Evolutionary conservation across 257 asterid genomes (phyloP), one percentile per base, ranked within the genome.

Genomic region (Rhazya stricta): DNA sequence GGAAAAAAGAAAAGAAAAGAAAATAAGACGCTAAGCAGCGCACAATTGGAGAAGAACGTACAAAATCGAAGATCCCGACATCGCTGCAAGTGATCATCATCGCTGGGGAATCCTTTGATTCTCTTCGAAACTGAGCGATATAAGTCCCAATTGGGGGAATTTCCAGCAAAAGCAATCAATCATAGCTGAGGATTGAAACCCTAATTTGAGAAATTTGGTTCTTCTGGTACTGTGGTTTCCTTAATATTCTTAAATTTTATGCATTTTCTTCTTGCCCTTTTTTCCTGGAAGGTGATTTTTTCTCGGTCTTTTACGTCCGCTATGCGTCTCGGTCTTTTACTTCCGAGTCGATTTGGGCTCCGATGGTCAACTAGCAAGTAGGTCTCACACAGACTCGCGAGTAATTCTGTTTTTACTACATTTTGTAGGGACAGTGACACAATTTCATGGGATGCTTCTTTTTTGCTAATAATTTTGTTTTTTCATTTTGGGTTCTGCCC

Each of bases 1-100:
- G 69, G 54, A 29, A 36, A 63, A 63, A 63, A 63, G 69, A 34
- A 63, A 19, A 63, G 69, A 63, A 63, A 63, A 63, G 10, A 36
- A 63, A 61, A 61, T 10, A 34, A 27, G 65, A 25, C 65, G 36
- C 65, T 23, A 63, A 63, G 69, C 69, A 34, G 45, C 69, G 54
- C 45, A 12, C 69, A 63, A 34, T 63, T 46, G 69, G 45, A 36
- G 39, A 34, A 18, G 69, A 32, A 63, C 54, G 69, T 34, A 63
- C 69, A 63, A 34, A 63, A 63, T 63, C 69, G 45, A 63, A 63
- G 69, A 63, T 63, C 69, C 45, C 18, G 27, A 34, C 45, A 21
- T 34, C 69, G 45, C 36, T 34, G 69, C 69, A 18, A 63, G 69
- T 63, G 69, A 34, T 63, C 69, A 34, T 11, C 69, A 63, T 36